Base-by-base conservation (phyloP, 768 basidiomycete genomes). In the Tephrocybe rancida region DNA sequence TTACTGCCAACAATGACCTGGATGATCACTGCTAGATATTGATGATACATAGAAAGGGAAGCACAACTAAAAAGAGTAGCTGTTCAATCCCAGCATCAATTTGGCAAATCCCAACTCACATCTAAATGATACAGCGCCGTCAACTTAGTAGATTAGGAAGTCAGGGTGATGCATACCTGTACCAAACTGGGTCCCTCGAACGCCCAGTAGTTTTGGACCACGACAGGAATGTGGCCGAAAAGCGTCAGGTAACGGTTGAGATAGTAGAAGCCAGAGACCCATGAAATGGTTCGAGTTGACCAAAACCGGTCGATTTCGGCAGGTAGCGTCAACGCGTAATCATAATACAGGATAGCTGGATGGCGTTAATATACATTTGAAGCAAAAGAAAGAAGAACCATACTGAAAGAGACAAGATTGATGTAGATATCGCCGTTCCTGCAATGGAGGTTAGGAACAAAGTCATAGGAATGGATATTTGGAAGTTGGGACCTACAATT, bases 221-320 rank as follows among this genome's bases (percentile, higher is more conserved):
- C 56, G 34, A 75, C 60, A 19, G 76, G 71, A 2, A 74, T 54
- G 52, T 76, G 76, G 1, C 73, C 73, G 9, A 74, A 56, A 7
- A 79, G 52, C 10, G 73, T 55, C 2, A 74, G 38, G 51, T 80
- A 82, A 11, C 79, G 76, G 51, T 77, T 80, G 29, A 72, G 34
- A 50, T 75, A 72, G 62, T 80, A 81, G 18, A 79, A 66, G 14
- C 66, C 49, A 16, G 68, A 70, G 8, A 56, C 68, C 68, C 68
- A 71, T 18, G 68, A 70, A 4, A 72, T 24, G 5, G 59, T 63
- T 6, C 56, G 53, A 41, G 63, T 55, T 8, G 43, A 58, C 82
- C 83, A 84, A 62, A 77, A 80, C 6, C 71, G 67, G 19, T 70
- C 66, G 22, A 77, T 60, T 62, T 84, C 83, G 9, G 58, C 54